Base-by-base conservation (phyloP, 192 early-diverging fungal species). In the Hyaloraphidium curvatum region DNA sequence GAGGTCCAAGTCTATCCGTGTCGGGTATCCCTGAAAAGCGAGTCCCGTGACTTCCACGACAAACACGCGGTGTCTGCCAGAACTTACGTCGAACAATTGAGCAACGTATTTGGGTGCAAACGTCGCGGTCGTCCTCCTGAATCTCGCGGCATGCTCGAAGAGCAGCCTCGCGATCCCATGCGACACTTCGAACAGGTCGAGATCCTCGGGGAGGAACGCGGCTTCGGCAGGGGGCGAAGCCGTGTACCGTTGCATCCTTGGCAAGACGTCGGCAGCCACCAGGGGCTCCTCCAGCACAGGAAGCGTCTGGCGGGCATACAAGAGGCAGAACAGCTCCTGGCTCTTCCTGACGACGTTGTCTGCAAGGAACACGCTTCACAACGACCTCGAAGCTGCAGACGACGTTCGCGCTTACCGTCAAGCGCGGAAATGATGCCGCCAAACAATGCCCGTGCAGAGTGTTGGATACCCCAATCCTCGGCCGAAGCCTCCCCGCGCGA, bases 171-270 rank as follows among this genome's bases (percentile, higher is more conserved):
- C 14, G 25, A 48, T 25, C 7, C 17, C 43, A 19, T 48, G 43
- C 5, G 43, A 14, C 4, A 25, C 43, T 19, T 48, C 43, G 23
- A 48, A 48, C 7, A 48, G 43, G 43, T 48, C 43, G 14, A 22
- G 43, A 48, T 48, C 43, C 23, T 48, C 43, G 23, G 43, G n/a
- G n/a, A n/a, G n/a, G n/a, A n/a, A n/a, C n/a, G n/a, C n/a, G 43
- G 19, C 25, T 25, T 19, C 43, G 43, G 17, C 25, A 14, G 25
- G 43, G 43, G 4, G 43, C 5, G 7, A 22, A 22, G 7, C 7
- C 7, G 43, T 48, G 17, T 25, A 48, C 19, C 7, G 11, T 48
- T 14, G 25, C 14, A 48, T 21, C 14, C 19, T 25, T 48, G 5
- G 7, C 17, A 19, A 11, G 33, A 37, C n/a, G 33, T 7, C 33